Base-by-base conservation (phyloP, 2,329 filamentous ascomycete species). In the Aschersonia sp. region DNA sequence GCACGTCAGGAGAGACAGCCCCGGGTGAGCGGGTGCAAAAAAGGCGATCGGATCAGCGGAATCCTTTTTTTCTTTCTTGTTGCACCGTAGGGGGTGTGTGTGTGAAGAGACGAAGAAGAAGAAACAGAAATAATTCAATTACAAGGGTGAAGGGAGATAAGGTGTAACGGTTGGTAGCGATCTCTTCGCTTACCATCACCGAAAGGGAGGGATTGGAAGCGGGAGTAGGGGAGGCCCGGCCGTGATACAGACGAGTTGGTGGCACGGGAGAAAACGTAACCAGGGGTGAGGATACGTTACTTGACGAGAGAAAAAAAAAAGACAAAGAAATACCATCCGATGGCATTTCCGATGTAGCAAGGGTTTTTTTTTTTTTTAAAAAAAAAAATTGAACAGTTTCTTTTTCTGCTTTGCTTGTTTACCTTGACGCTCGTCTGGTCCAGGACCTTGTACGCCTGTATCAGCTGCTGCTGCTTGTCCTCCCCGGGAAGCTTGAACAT, bases 401-500 rank as follows among this genome's bases (percentile, higher is more conserved):
- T 22, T 22, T 22, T 22, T 22, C 22, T 22, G 22, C 4, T 2
- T 22, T 22, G 22, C 22, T 22, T n/a, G 2, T 9, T n/a, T 54
- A 76, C 65, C 66, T 68, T 69, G 55, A 66, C 51, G 57, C 71
- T 64, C 35, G 62, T 53, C 50, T 60, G 55, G 6, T 59, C 59
- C 43, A 76, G 56, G 30, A 56, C 57, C 49, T 66, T 58, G 60
- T 74, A 75, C 47, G 64, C 63, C 45, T 68, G 65, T 31, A 74
- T 51, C 48, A 76, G 54, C 56, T 60, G 63, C 54, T 66, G 50
- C 56, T 69, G 68, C 52, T 69, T 63, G 43, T 64, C 69, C 49
- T 59, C 55, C 43, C 66, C 63, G 29, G 70, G 66, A 39, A 74
- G 54, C 63, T 75, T 76, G 67, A 76, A 76, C 65, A 76, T 66